Evolutionary conservation across 768 basidiomycete genomes (phyloP).

Genomic region (Hygrophorus pudorinus): DNA sequence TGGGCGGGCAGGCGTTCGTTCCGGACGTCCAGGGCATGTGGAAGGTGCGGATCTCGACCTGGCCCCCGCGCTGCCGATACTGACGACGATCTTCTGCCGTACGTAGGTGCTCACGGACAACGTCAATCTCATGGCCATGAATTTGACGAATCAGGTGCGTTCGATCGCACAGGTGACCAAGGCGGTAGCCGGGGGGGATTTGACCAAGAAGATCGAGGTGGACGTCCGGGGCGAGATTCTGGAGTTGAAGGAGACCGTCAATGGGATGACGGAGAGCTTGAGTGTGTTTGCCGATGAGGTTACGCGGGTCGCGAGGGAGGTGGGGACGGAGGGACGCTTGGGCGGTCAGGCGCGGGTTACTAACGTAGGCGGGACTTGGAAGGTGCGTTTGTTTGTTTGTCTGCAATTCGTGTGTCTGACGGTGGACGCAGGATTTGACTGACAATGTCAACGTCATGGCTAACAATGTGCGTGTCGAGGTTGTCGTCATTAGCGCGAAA

Average conservation of each 20-base stretch:
- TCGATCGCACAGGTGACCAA: constrained; percentile 85
- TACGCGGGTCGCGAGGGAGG: constrained; percentile 83
- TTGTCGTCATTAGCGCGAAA: constrained; percentile 93
- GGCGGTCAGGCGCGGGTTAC: constrained; percentile 92
- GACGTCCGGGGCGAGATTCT: constrained; percentile 89
- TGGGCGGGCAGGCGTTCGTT: constrained; percentile 88
- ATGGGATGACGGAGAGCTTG: constrained; percentile 86
- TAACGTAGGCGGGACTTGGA: constrained; percentile 96
- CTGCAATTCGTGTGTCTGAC: neutral
- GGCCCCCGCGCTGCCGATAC: no score
- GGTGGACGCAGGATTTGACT: constrained; percentile 42
- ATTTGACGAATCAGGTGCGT: constrained; percentile 84
- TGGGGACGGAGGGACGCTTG: constrained; percentile 91
- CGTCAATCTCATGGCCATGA: constrained; percentile 85
- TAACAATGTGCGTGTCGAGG: no score
- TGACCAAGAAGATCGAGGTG: constrained; percentile 89
- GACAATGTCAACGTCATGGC: no score
- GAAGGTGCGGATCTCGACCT: constrained; percentile 44
- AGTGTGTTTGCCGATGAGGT: constrained; percentile 80
- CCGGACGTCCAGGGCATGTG: constrained; percentile 93
- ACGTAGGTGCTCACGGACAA: constrained; percentile 56
- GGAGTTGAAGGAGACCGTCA: constrained; percentile 86
- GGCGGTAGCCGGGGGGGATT: constrained; percentile 87
- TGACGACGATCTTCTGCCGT: neutral
- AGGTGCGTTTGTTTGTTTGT: constrained; percentile 16